These are phyloP conservation scores for Lunularia cruciata DNA, from an alignment of 225 moss, liverwort and hornwort species.

Conservation along the genomic window DNA sequence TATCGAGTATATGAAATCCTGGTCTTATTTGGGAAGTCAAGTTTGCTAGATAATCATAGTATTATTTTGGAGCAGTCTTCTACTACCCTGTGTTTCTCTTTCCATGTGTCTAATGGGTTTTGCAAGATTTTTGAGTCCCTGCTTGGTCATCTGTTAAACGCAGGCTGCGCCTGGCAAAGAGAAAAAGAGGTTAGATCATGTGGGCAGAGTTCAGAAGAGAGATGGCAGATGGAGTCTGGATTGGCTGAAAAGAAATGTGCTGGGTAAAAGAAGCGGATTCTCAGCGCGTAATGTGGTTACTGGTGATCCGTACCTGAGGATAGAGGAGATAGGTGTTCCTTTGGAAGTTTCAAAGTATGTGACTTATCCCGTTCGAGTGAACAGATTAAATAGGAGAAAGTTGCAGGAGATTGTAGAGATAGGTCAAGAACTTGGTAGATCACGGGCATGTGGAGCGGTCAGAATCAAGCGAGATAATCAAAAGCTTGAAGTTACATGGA, in stretches of 20 bases:
- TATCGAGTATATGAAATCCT: too few relatives aligned
- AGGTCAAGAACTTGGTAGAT: conserved; percentile 51
- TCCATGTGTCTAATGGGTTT: not conserved
- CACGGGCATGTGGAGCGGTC: conserved; percentile 53
- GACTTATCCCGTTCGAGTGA: conserved; percentile 74
- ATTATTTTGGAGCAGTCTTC: not conserved
- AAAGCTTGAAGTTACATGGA: conserved; percentile 15
- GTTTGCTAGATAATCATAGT: too few relatives aligned
- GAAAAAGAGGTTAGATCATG: conserved; percentile 51
- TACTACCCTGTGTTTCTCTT: not conserved
- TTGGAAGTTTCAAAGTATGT: conserved; percentile 57
- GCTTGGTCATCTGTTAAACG: not conserved
- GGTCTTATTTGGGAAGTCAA: too few relatives aligned
- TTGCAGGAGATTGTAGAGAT: conserved; percentile 60
- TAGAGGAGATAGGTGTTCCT: conserved; percentile 73
- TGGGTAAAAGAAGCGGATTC: conserved; percentile 70
- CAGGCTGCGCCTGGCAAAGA: conserved; percentile 48
- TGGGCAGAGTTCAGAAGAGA: conserved; percentile 60
- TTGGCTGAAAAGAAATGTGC: conserved; percentile 63
- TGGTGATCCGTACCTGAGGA: conserved; percentile 74
- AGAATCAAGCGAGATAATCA: conserved; percentile 37
- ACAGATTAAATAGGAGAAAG: conserved; percentile 48
- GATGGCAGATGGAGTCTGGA: conserved; percentile 62
- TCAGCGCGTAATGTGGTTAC: conserved; percentile 76
- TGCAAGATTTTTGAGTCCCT: conserved; percentile 6